Percentiles rank a stretch among this genome's conserved stretches.
phyloP scores from a whole-genome alignment of 768 basidiomycete species.

The Rhodotorula babjevae region DNA sequence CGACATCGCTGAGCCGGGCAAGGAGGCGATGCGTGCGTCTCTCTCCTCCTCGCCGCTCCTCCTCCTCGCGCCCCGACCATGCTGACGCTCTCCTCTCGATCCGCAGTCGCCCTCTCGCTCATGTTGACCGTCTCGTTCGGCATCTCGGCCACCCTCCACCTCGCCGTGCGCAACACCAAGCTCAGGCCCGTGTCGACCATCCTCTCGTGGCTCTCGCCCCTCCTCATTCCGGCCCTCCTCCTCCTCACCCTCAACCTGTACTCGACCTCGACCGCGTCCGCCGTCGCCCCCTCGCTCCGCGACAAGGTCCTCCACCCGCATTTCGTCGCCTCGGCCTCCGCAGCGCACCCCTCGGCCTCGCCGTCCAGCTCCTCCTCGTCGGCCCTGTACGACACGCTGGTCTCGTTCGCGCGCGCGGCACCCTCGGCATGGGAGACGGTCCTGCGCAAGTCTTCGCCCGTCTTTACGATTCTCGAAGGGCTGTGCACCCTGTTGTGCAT shows the following conservation, averaged over 20 bases:
- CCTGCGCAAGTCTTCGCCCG: slow-evolving; percentile 33
- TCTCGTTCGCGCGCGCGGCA: neutral
- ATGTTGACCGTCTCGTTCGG: slow-evolving; percentile 37
- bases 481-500: slow-evolving; percentile 38
- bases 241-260: slow-evolving; percentile 43
- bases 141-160: slow-evolving; percentile 28
- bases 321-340: neutral
- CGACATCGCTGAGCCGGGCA: slow-evolving; percentile 41
- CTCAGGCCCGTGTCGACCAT: slow-evolving; percentile 28
- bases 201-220: slow-evolving; percentile 26
- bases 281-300: neutral
- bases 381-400: slow-evolving; percentile 2
- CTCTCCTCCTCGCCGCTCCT: too few species aligned
- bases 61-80: neutral
- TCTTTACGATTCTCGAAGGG: slow-evolving; percentile 44
- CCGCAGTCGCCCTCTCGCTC: slow-evolving; percentile 35
- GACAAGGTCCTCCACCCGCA: slow-evolving; percentile 11
- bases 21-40: slow-evolving; percentile 24
- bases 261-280: slow-evolving; percentile 34
- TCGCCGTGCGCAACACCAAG: slow-evolving; percentile 36
- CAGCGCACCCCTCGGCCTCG: neutral
- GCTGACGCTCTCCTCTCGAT: neutral
- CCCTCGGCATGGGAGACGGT: slow-evolving; percentile 38
- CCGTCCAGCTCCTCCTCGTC: neutral
- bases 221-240: slow-evolving; percentile 40